A percentile compares a stretch with the other conserved stretches of the same genome.
phyloP scores from a whole-genome alignment of 192 early-diverging fungal genomes.

The Geranomyces variabilis region DNA sequence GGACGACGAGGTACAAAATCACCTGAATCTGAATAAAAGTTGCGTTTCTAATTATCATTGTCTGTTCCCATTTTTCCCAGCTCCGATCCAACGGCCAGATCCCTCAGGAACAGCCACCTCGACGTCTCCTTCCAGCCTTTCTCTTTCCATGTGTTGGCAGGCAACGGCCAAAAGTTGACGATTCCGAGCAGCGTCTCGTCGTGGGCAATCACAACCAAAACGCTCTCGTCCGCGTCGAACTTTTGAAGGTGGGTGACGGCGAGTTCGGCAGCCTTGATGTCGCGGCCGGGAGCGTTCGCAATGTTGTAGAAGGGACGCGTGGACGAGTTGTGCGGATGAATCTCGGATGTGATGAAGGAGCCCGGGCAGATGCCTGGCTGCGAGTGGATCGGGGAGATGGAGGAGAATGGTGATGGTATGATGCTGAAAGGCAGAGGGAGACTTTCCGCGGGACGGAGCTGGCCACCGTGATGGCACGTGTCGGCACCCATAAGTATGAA shows the following conservation, averaged over 20 bases:
- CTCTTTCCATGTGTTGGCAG: conserved; percentile 1
- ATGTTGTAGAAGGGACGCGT: neutral
- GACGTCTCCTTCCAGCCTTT: neutral
- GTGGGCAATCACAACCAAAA: neutral
- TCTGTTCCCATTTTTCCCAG: neutral
- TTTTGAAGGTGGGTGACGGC: neutral
- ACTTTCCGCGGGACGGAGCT: no score
- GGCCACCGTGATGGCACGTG: no score
- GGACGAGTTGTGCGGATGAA: neutral
- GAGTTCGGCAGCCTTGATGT: neutral
- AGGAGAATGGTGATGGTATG: neutral
- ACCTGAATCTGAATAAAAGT: no score
- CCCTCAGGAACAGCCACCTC: neutral
- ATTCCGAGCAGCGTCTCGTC: neutral
- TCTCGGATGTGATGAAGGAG: neutral
- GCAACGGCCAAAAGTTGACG: neutral
- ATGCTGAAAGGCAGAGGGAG: no score
- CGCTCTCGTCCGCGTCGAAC: neutral
- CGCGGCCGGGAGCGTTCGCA: neutral
- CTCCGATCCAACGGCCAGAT: neutral
- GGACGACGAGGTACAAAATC: no score
- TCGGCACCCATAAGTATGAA: no score
- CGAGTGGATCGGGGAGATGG: neutral
- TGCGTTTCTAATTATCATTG: no score
- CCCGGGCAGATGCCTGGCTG: neutral